These are phyloP conservation scores for Sphagnum magellanicum DNA, from an alignment of 228 moss, liverwort and hornwort genomes.

Conservation along the genomic window DNA sequence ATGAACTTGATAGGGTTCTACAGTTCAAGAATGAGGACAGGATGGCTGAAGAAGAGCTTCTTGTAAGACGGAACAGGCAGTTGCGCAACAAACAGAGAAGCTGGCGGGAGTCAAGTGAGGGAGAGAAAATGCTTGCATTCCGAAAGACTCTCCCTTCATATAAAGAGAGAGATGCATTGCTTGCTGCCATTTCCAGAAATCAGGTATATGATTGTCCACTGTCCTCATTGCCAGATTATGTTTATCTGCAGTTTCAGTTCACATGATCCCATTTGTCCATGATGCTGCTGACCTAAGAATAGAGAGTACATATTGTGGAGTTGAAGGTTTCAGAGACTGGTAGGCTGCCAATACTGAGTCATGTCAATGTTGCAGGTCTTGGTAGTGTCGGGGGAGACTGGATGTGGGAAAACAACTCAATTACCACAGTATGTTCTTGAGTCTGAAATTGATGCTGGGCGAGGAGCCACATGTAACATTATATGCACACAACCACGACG, in stretches of 20 bases:
- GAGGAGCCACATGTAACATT: constrained; percentile 50
- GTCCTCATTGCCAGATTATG: background rate
- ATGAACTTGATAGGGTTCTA: constrained; percentile 25
- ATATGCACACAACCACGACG: constrained; percentile 76
- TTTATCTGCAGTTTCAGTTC: background rate
- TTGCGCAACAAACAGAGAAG: constrained; percentile 69
- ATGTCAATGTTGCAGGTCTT: constrained; percentile 22
- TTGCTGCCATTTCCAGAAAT: constrained; percentile 43
- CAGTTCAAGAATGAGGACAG: constrained; percentile 17
- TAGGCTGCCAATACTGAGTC: too few species aligned
- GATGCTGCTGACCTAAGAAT: too few species aligned
- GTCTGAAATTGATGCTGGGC: constrained; percentile 58
- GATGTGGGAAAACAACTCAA: constrained; percentile 71
- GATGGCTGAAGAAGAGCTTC: constrained; percentile 49
- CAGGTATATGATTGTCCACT: constrained; percentile 22
- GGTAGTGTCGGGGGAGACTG: constrained; percentile 70
- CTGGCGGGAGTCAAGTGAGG: constrained; percentile 68
- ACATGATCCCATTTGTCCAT: too few species aligned
- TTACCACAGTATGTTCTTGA: constrained; percentile 78
- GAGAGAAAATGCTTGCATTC: constrained; percentile 62
- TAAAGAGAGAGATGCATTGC: constrained; percentile 53
- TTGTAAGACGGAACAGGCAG: constrained; percentile 54
- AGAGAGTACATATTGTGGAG: too few species aligned
- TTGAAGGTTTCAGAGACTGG: too few species aligned
- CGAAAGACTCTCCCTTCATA: constrained; percentile 67